Evolutionary conservation across 345 rosid species (phyloP), one percentile per base, ranked within the genome.

Genomic region (Garcia nutans): DNA sequence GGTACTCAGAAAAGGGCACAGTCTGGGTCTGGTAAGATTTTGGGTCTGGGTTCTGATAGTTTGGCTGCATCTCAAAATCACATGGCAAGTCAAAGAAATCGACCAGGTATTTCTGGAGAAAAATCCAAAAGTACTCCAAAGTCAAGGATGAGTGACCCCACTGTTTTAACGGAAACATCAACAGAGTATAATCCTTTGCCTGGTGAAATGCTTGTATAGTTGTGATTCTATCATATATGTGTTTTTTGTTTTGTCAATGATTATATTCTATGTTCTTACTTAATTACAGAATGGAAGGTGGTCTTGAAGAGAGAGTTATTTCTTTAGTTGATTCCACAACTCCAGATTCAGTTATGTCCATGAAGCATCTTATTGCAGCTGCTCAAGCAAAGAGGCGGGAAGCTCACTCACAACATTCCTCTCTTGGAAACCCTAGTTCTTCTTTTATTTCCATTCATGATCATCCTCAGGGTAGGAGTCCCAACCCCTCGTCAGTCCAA

Each of bases 301-400:
- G 74, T 75, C 74, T 80, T 69, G 88, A 84, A 79, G 88, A 82
- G 56, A 83, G 81, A 79, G 74, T 65, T 66, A 70, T 76, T 62
- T 81, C 78, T 19, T 76, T 84, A 82, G 65, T 71, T 17, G 86
- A 86, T 74, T 82, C 89, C 74, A 86, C 82, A 80, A 84, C 88
- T 72, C 81, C 87, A 52, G 96, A 91, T 81, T 85, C 97, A 74
- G 76, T 76, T 67, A 75, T 74, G 78, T 89, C 97, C 59, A 85
- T 96, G 94, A 92, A 90, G 85, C 79, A 86, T 87, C 95, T 96
- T 65, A 93, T 93, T 84, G 97, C 99, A 70, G 96, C 92, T 70
- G 98, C 98, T 77, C 98, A 89, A 80, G 98, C 91, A 61, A 96
- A 93, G 82, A 89, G 97, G 82, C 89, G 78, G 82, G 86, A 85